Conservation (phyloP, 2,329 filamentous ascomycete species). For the Cladophialophora psammophila region DNA sequence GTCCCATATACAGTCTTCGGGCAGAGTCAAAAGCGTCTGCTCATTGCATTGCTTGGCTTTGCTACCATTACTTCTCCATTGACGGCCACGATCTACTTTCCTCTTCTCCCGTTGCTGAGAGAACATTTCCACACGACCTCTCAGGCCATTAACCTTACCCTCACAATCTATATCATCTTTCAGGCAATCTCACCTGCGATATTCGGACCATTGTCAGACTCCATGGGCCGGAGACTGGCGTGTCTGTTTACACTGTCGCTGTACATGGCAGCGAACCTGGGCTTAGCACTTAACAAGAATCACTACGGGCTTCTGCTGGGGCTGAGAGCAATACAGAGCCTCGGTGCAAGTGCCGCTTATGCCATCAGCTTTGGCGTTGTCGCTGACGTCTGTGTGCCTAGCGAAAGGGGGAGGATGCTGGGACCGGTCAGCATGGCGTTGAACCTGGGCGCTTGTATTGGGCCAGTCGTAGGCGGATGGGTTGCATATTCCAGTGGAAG, state of each 20-base stretch:
- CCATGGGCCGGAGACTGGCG: slow-evolving; percentile 57
- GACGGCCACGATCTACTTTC: slow-evolving; percentile 61
- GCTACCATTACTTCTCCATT: slow-evolving; percentile 50
- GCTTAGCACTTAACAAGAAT: slow-evolving; percentile 48
- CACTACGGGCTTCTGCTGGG: slow-evolving; percentile 48
- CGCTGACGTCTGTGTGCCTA: slow-evolving; percentile 50
- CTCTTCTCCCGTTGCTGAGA: slow-evolving; percentile 52
- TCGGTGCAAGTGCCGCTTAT: slow-evolving; percentile 51
- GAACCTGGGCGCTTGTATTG: slow-evolving; percentile 56
- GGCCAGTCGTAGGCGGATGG: slow-evolving; percentile 59
- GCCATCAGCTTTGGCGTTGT: slow-evolving; percentile 51
- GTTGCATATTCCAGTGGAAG: slow-evolving; percentile 36
- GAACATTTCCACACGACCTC: slow-evolving; percentile 43
- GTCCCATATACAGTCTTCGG: slow-evolving; percentile 25
- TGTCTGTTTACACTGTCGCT: slow-evolving; percentile 56
- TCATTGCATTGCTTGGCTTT: slow-evolving; percentile 25
- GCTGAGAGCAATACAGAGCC: slow-evolving; percentile 54
- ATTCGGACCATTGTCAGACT: slow-evolving; percentile 59
- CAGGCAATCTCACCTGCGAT: slow-evolving; percentile 63
- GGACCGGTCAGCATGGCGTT: slow-evolving; percentile 45
- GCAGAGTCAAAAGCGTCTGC: slow-evolving; percentile 15
- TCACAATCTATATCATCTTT: slow-evolving; percentile 52
- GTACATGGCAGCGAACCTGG: slow-evolving; percentile 53
- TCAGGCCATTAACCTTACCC: slow-evolving; percentile 40
- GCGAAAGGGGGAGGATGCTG: slow-evolving; percentile 53